Evolutionary conservation across 345 rosid species (phyloP), one percentile per base, ranked within the genome.

Genomic region (Gossypium australe): DNA sequence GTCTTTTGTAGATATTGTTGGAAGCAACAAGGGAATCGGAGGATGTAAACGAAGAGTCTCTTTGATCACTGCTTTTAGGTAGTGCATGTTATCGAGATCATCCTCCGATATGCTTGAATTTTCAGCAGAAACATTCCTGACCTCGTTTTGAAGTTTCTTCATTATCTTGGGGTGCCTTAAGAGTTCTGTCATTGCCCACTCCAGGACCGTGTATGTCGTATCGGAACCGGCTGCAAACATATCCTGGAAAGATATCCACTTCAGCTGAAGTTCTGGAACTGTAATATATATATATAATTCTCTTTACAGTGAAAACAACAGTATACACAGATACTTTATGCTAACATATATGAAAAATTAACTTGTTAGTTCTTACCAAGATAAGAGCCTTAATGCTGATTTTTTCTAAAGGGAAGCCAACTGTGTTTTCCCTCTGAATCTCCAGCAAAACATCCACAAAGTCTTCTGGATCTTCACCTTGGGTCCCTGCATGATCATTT

Each of bases 161-260:
- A 83, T 71, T 17, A 73, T 69, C 61, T 62, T 20, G 14, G 84
- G 86, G 48, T 87, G 75, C 47, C 76, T 67, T 17, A 85, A 20
- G 18, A 87, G 83, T 76, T 87, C 84, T 9, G 82, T 49, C 86
- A 85, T 82, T 43, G 65, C 73, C 90, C 90, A 87, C 57, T 85
- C 90, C n/a, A 83, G 17, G 27, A 73, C 75, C 2, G 81, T 62
- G 11, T 41, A 72, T 9, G 85, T 73, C 1, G 88, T 83, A 18
- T 87, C 84, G 2, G 83, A 68, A 45, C 88, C 88, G 51, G 79
- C 88, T 6, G 72, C 67, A 72, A 87, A 85, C 71, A 75, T 76
- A 70, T 87, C 90, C 90, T 61, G 18, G 18, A 61, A 61, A 61
- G n/a, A 27, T 4, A 13, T 5, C 38, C 7, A 34, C 7, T 5